Base-by-base conservation (phyloP, 2,329 filamentous ascomycete genomes). In the Cytospora chrysosperma region DNA sequence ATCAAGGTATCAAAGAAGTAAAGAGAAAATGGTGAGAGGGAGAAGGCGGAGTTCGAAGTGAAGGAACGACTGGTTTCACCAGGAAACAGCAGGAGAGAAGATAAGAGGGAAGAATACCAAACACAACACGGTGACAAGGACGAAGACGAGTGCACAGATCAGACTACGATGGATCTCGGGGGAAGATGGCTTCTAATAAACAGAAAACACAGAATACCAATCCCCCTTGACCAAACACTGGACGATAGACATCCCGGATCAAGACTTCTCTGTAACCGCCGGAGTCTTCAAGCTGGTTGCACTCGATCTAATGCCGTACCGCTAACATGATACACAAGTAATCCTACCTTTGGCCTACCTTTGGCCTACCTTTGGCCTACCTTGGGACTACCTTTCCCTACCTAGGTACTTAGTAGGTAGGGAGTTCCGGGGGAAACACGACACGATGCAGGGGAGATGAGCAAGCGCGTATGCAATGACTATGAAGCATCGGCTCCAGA, bases 381-480 rank as follows among this genome's bases (percentile, higher is more conserved):
- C 28, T 40, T 47, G 2, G n/a, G 24, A 12, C 24, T 7, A 21
- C n/a, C n/a, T n/a, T n/a, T 24, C n/a, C 34, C 24, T 17, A 32
- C 8, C 37, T 61, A 34, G 32, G 21, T 49, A n/a, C 15, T 58
- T 40, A 34, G 32, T 21, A 21, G 24, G 28, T 30, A 30, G 9
- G n/a, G n/a, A 30, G 4, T 30, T 30, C 4, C 4, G 28, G 30
- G 54, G 19, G 34, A 26, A 50, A 53, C 9, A 34, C 30, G 17
- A 27, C 17, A 15, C 47, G 47, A n/a, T 52, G 53, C 43, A 57
- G 26, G 53, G 53, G n/a, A 47, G 24, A 52, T 26, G 49, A 27
- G 43, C 34, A 53, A 49, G 61, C 61, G 61, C 61, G 50, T 59
- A 63, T 58, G 61, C 37, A 54, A 24, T 30, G 17, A 53, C 52